Conservation (phyloP, 1,139 yeast species). For the Yamadazyma aaseri region DNA sequence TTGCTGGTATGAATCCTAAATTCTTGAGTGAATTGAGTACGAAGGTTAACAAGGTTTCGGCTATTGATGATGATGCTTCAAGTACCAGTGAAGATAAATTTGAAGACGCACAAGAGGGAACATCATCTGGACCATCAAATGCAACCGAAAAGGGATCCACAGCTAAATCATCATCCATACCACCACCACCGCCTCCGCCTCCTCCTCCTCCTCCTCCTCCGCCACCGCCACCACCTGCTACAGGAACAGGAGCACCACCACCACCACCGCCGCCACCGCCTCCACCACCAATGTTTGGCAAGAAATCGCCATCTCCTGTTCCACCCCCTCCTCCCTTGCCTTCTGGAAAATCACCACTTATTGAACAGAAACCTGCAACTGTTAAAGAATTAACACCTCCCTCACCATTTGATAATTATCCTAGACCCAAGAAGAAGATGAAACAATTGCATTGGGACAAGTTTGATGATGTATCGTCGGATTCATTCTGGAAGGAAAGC, state of each 20-base stretch:
- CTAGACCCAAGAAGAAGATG: constrained; percentile 74
- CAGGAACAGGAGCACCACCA: constrained; percentile 23
- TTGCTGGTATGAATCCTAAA: constrained; percentile 48
- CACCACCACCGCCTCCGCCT: constrained; percentile 22
- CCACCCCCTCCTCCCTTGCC: constrained; percentile 24
- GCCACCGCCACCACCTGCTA: constrained; percentile 33
- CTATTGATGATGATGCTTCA: constrained; percentile 23
- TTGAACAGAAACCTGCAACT: constrained; percentile 13
- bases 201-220: constrained; percentile 25
- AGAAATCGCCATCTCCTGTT: constrained; percentile 18
- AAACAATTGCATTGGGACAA: constrained; percentile 87
- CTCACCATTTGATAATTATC: constrained; percentile 55
- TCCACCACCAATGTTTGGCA: constrained; percentile 16
- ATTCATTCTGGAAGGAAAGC: constrained; percentile 63
- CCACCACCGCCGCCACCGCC: constrained; percentile 22
- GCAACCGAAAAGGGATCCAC: constrained; percentile 13
- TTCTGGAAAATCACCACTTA: constrained; percentile 8
- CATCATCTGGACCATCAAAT: constrained; percentile 12
- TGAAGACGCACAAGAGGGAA: constrained; percentile 15
- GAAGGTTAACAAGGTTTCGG: constrained; percentile 44
- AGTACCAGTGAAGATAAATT: constrained; percentile 11
- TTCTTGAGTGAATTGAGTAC: constrained; percentile 58
- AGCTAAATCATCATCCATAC: constrained; percentile 22
- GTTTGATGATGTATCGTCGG: constrained; percentile 52
- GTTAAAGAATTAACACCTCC: constrained; percentile 22